These are phyloP conservation scores for Eimeria praecox DNA, from an alignment of 169 alveolate species.

Conservation along the genomic window DNA sequence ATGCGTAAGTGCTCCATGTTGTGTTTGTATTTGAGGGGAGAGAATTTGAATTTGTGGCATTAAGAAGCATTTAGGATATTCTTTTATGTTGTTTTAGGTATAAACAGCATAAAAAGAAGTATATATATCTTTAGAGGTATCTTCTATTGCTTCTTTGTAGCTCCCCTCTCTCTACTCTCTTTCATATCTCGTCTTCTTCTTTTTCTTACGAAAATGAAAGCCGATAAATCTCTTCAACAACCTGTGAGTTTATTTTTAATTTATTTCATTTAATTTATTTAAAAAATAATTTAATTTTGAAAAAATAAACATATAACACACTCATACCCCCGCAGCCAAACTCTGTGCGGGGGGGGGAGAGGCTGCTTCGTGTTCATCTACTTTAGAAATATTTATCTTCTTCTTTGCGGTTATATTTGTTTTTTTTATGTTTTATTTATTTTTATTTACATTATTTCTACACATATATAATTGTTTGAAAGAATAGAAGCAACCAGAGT, in stretches of 20 bases:
- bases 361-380: too few species aligned
- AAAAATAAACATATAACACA: background rate
- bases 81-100: too few species aligned
- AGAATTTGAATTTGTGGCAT: too few species aligned
- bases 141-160: too few species aligned
- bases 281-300: background rate
- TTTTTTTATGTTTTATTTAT: background rate
- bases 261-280: background rate
- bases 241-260: background rate
- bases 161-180: background rate
- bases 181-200: background rate
- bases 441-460: background rate
- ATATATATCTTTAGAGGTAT: too few species aligned
- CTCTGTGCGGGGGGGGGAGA: background rate
- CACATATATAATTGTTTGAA: too few species aligned
- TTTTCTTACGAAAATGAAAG: background rate
- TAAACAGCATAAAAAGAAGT: too few species aligned
- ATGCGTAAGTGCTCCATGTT: too few species aligned
- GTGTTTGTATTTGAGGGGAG: too few species aligned
- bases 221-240: constrained; percentile 39
- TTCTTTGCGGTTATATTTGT: background rate
- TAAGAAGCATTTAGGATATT: too few species aligned
- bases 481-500: too few species aligned
- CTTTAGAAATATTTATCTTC: background rate
- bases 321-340: background rate